Conservation (phyloP, 1,139 yeast species). For the Kodamaea sp. region DNA sequence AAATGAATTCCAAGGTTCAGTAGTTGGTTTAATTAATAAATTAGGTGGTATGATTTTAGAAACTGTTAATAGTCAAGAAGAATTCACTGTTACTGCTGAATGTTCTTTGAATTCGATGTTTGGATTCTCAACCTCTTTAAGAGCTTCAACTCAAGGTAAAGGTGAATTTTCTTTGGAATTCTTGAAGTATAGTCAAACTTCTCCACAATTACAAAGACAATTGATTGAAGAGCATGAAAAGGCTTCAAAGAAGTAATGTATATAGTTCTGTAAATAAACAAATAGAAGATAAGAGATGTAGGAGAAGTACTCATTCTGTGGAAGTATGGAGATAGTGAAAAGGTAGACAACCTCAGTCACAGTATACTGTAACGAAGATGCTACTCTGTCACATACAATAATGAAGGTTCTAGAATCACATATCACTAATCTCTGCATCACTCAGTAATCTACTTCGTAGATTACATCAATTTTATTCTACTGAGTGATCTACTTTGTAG, state of each 20-base stretch:
- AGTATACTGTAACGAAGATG: no score
- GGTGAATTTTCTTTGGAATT: slow-evolving; percentile 97
- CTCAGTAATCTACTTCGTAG: no score
- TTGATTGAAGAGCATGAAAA: slow-evolving; percentile 77
- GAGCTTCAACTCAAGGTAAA: slow-evolving; percentile 98
- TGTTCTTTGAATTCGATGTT: slow-evolving; percentile 94
- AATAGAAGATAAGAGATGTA: not conserved
- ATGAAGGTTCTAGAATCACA: no score
- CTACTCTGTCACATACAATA: no score
- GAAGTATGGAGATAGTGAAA: no score
- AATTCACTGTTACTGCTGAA: slow-evolving; percentile 89
- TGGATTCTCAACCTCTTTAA: slow-evolving; percentile 90
- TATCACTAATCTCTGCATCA: no score
- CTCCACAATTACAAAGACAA: slow-evolving; percentile 87
- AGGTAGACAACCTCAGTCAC: no score
- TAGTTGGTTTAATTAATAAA: slow-evolving; percentile 88
- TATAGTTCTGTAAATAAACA: slow-evolving; percentile 5
- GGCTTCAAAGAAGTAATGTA: slow-evolving; percentile 17
- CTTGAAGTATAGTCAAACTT: slow-evolving; percentile 85
- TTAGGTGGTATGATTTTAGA: slow-evolving; percentile 90
- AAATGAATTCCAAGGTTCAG: slow-evolving; percentile 90
- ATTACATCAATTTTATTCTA: no score
- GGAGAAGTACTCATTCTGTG: not conserved
- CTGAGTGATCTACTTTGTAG: not conserved
- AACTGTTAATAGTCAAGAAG: slow-evolving; percentile 92